These are phyloP conservation scores for Firmiana major DNA, from an alignment of 345 rosid genomes.

Conservation along the genomic window DNA sequence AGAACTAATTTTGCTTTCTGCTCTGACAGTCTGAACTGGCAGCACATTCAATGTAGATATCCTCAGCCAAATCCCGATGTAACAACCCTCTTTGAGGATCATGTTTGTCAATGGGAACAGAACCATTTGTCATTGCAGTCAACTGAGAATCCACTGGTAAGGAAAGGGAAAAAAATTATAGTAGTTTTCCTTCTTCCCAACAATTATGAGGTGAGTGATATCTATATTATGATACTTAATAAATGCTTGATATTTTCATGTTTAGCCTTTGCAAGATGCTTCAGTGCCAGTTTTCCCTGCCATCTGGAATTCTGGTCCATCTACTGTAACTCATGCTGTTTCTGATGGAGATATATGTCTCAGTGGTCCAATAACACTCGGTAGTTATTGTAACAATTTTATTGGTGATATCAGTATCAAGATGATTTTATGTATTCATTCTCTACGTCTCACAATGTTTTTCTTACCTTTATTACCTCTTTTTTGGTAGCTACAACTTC, in stretches of 20 bases:
- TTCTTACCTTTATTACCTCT: conserved; percentile 1
- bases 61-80: conserved; percentile 40
- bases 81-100: conserved; percentile 45
- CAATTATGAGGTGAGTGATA: neutral
- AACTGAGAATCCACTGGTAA: conserved; percentile 26
- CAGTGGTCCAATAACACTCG: conserved; percentile 15
- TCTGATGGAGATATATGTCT: conserved; percentile 11
- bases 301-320: conserved; percentile 19
- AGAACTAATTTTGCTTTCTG: conserved; percentile 15
- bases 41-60: conserved; percentile 37
- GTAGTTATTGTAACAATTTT: conserved; percentile 8
- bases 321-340: conserved; percentile 21
- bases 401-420: neutral
- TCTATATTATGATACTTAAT: conserved; percentile 3
- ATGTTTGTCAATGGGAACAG: conserved; percentile 28
- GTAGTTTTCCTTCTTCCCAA: neutral
- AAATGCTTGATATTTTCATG: conserved; percentile 13
- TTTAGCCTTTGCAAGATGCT: conserved; percentile 30
- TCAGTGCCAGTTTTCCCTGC: conserved; percentile 15
- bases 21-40: conserved; percentile 54
- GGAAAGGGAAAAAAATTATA: neutral
- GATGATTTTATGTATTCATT: conserved; percentile 4
- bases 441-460: neutral
- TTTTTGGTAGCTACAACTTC: conserved; percentile 1
- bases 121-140: conserved; percentile 14